Conservation (phyloP, 1,284 basidiomycete species). For the Cryptococcus sp. region DNA sequence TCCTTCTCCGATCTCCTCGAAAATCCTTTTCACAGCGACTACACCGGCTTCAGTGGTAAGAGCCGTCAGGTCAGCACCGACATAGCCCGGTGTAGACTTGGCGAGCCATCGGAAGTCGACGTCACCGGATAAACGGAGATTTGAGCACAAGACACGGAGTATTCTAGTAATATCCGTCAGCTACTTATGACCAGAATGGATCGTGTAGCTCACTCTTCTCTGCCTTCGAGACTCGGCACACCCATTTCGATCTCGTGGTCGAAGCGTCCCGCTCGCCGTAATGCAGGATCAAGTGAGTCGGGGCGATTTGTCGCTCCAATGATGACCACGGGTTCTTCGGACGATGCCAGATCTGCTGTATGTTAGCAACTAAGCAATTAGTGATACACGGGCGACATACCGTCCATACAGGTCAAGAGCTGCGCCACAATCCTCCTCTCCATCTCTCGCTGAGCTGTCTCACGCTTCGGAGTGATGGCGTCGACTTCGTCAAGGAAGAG, state of each 20-base stretch:
- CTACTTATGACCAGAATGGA: neutral
- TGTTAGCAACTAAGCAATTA: conserved; percentile 1
- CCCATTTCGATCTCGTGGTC: conserved; percentile 98
- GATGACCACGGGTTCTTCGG: conserved; percentile 76
- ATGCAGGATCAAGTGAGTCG: conserved; percentile 88
- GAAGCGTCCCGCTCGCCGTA: conserved; percentile 89
- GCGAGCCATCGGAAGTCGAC: conserved; percentile 61
- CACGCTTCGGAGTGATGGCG: conserved; percentile 94
- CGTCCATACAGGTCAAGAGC: conserved; percentile 96
- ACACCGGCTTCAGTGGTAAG: conserved; percentile 92
- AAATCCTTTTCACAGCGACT: conserved; percentile 94
- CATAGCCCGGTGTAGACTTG: conserved; percentile 93
- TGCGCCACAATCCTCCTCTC: conserved; percentile 96
- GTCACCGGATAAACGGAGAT: conserved; percentile 40
- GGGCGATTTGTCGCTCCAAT: conserved; percentile 96
- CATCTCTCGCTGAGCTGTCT: conserved; percentile 97
- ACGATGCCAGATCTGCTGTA: conserved; percentile 42
- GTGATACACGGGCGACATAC: conserved; percentile 54
- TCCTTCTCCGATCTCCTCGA: conserved; percentile 75
- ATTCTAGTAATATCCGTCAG: conserved; percentile 60
- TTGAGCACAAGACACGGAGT: conserved; percentile 62
- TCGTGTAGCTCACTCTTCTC: conserved; percentile 70
- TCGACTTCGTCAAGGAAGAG: conserved; percentile 98
- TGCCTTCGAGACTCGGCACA: conserved; percentile 85
- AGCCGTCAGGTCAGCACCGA: conserved; percentile 90